These are phyloP conservation scores for Elsinoe australis DNA, from an alignment of 2,329 filamentous ascomycete genomes.

Conservation along the genomic window DNA sequence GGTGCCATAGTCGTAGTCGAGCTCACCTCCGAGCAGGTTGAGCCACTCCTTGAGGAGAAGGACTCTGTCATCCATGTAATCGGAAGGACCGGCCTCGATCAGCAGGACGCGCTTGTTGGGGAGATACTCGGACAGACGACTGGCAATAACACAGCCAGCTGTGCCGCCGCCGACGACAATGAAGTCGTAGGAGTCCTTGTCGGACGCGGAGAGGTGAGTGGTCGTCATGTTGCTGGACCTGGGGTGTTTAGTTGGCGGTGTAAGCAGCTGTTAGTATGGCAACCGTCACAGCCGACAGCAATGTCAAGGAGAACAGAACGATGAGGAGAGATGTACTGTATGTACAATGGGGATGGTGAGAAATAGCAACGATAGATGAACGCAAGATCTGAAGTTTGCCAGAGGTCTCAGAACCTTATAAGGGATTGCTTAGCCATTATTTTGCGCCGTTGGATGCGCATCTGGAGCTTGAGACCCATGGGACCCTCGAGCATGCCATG, in stretches of 20 bases:
- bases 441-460: not conserved
- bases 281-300: too few species aligned
- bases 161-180: slow-evolving; percentile 80
- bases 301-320: too few species aligned
- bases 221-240: slow-evolving; percentile 50
- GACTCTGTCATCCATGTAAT: slow-evolving; percentile 81
- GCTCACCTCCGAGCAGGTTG: slow-evolving; percentile 70
- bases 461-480: not conserved
- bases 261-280: too few species aligned
- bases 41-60: slow-evolving; percentile 84
- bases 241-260: not conserved
- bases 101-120: slow-evolving; percentile 73
- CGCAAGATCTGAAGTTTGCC: not conserved
- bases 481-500: slow-evolving; percentile 1
- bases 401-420: not conserved
- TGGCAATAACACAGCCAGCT: slow-evolving; percentile 76
- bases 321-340: not conserved
- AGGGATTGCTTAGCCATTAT: slow-evolving; percentile 10
- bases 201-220: slow-evolving; percentile 55
- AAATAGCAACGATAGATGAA: too few species aligned
- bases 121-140: slow-evolving; percentile 72
- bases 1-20: slow-evolving; percentile 87
- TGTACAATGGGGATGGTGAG: slow-evolving; percentile 2
- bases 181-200: slow-evolving; percentile 68
- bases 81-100: slow-evolving; percentile 82